Evolutionary conservation across 164 flowering plant genomes (phyloP).

Genomic region (Aristolochia contorta): DNA sequence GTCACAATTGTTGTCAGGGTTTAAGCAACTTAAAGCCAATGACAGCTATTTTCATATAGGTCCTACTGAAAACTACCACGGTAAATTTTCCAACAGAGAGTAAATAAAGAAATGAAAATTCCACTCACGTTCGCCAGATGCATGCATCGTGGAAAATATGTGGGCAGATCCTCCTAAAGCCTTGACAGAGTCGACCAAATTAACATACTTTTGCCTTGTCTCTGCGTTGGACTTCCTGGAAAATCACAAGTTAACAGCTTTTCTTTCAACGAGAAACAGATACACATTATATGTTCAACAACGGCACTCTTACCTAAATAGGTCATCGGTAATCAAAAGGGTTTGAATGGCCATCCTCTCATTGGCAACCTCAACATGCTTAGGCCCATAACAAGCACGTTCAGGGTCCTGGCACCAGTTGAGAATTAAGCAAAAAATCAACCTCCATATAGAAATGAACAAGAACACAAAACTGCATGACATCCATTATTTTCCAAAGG

Average conservation of each 20-base stretch:
- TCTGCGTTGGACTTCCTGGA: slow-evolving; percentile 67
- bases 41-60: too few species aligned
- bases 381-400: slow-evolving; percentile 97
- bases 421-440: slow-evolving; percentile 2
- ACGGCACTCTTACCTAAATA: slow-evolving; percentile 50
- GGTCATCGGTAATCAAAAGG: slow-evolving; percentile 86
- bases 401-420: slow-evolving; percentile 43
- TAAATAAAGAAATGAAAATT: not conserved
- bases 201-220: slow-evolving; percentile 64
- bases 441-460: not conserved
- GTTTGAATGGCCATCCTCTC: slow-evolving; percentile 83
- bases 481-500: too few species aligned
- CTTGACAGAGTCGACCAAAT: slow-evolving; percentile 75
- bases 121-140: slow-evolving; percentile 90
- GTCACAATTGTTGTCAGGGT: not conserved
- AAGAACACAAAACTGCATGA: too few species aligned
- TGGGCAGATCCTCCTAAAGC: slow-evolving; percentile 70
- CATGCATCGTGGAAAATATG: slow-evolving; percentile 92
- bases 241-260: not conserved
- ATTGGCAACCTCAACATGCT: slow-evolving; percentile 87
- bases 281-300: not conserved
- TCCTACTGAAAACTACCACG: too few species aligned
- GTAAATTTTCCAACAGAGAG: not conserved
- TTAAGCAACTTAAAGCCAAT: not conserved
- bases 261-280: too few species aligned